Evolutionary conservation across 768 basidiomycete genomes (phyloP), one percentile per base, ranked within the genome.

Genomic region (Naganishia vishniacii): DNA sequence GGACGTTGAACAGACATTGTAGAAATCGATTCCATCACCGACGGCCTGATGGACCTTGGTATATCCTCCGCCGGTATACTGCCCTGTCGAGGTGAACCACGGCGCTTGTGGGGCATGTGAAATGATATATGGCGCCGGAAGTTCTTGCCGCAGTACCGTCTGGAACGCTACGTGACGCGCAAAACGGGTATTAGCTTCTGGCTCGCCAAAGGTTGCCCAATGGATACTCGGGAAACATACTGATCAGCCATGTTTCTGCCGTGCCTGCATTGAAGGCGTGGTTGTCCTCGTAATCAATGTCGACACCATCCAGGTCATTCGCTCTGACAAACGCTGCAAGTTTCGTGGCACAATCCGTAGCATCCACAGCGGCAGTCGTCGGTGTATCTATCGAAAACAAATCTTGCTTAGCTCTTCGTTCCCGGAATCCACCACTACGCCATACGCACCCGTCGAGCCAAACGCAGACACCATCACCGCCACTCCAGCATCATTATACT

Each of bases 311-410:
- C 18, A 88, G 76, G 49, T 79, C 75, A 64, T 81, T 85, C 41
- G 83, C 68, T 64, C 82, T 83, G 9, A 88, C 86, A 79, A 81
- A 88, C 13, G 81, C 81, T 0, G 86, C 86, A 73, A 88, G 80
- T 1, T 81, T 82, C 65, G 84, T 83, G 1, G 87, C 87, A 16
- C 83, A 83, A 7, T 78, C 77, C 7, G 83, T 77, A 20, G 87
- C 84, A 73, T 88, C 84, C n/a, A 82, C 83, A 47, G 82, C 81
- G 12, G 69, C 76, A 11, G 81, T 79, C 8, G 86, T 87, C 3
- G 86, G 86, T 20, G 79, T 77, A 69, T 84, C 82, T 68, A 31
- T n/a, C n/a, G n/a, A n/a, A n/a, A n/a, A n/a, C n/a, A n/a, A n/a
- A n/a, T n/a, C n/a, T n/a, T n/a, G n/a, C n/a, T n/a, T n/a, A n/a